A percentile compares a stretch with the other conserved stretches of the same genome.
Conservation (phyloP, 345 rosid species). For the Kernera saxatilis region DNA sequence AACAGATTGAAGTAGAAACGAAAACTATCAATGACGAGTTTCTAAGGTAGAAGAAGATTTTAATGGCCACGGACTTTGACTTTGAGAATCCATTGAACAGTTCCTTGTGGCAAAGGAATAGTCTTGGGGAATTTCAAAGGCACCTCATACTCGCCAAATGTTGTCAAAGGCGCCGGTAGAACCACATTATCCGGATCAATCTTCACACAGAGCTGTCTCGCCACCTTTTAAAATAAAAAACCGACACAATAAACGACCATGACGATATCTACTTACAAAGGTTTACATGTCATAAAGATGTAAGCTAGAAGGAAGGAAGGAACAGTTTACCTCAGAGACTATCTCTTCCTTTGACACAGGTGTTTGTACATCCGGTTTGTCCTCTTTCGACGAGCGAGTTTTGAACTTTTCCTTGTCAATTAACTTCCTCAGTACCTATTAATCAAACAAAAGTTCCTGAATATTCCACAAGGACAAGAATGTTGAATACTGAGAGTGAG, state of each 20-base stretch:
- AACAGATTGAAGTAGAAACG: constrained; percentile 5
- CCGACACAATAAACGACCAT: background rate
- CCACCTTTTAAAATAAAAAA: constrained; percentile 42
- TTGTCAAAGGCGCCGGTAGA: constrained; percentile 55
- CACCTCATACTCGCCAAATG: constrained; percentile 72
- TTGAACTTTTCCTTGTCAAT: constrained; percentile 58
- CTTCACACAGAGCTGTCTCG: constrained; percentile 72
- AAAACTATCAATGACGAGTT: background rate
- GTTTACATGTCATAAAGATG: background rate
- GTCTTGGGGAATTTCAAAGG: constrained; percentile 75
- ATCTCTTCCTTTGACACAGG: constrained; percentile 75
- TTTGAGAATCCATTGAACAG: constrained; percentile 66
- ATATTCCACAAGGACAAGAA: background rate
- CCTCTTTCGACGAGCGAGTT: constrained; percentile 65
- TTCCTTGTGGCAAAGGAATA: constrained; percentile 76
- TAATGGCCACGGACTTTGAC: constrained; percentile 77
- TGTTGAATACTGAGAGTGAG: background rate
- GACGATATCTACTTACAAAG: background rate
- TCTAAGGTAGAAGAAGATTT: background rate
- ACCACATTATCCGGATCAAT: constrained; percentile 68
- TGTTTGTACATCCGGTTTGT: constrained; percentile 55
- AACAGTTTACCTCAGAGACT: constrained; percentile 55
- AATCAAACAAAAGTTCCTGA: background rate
- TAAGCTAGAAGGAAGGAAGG: background rate
- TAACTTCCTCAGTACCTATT: constrained; percentile 54